Conservation (phyloP, 2,329 filamentous ascomycete species). For the Diaporthe ampelina region DNA sequence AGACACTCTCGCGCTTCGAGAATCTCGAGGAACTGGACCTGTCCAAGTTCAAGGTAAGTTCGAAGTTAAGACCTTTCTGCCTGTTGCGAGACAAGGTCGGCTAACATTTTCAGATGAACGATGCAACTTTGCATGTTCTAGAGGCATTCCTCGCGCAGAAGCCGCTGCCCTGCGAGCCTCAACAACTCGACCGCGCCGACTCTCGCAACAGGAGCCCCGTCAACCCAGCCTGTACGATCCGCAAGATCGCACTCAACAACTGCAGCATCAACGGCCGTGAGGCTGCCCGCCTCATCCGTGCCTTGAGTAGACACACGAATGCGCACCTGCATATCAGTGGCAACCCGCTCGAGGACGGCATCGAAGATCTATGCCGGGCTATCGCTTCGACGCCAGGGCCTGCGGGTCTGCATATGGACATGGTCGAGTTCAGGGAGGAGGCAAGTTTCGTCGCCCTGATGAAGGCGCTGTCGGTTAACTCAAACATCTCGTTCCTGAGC, state of each 20-base stretch:
- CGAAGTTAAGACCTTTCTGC: not conserved
- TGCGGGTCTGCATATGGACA: conserved; percentile 65
- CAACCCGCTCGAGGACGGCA: conserved; percentile 67
- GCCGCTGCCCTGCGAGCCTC: conserved; percentile 29
- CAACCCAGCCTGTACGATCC: conserved; percentile 55
- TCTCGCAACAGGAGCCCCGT: conserved; percentile 43
- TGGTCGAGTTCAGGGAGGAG: conserved; percentile 70
- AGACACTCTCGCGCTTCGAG: conserved; percentile 57
- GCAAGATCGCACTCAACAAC: conserved; percentile 63
- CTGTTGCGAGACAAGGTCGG: not conserved
- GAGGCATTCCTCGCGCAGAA: conserved; percentile 57
- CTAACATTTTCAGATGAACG: conserved; percentile 57
- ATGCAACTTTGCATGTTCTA: conserved; percentile 62
- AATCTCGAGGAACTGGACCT: conserved; percentile 68
- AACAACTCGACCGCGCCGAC: not conserved
- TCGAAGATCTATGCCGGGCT: conserved; percentile 63
- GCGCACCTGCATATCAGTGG: conserved; percentile 64
- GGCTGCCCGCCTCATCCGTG: conserved; percentile 64
- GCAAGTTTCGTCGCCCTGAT: conserved; percentile 65
- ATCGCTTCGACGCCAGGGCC: conserved; percentile 63
- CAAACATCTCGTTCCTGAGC: conserved; percentile 65
- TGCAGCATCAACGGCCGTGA: conserved; percentile 66
- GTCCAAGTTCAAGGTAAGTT: conserved; percentile 66
- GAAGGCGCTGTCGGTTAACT: conserved; percentile 63
- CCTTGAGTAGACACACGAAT: conserved; percentile 62